Conservation (phyloP, 768 basidiomycete genomes). For the Boletellus ananas region DNA sequence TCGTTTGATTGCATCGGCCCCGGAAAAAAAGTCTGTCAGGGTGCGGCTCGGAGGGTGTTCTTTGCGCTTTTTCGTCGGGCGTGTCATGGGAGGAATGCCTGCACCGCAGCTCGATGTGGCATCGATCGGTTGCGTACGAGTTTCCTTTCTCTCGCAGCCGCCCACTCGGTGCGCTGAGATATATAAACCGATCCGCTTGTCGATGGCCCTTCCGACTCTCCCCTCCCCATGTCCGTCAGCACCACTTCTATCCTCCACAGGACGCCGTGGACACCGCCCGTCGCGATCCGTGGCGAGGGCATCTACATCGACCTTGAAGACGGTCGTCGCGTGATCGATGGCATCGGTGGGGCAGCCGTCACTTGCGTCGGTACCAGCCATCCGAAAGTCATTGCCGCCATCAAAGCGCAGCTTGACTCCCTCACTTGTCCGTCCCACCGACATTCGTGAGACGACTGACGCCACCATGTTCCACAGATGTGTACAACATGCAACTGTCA, state of each 20-base stretch:
- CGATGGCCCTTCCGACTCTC: no score
- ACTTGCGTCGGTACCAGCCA: slow-evolving; percentile 72
- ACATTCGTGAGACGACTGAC: background rate
- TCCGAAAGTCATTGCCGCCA: slow-evolving; percentile 64
- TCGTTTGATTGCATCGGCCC: slow-evolving; percentile 21
- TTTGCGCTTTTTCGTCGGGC: slow-evolving; percentile 36
- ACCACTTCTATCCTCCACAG: slow-evolving; percentile 54
- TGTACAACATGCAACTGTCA: slow-evolving; percentile 83
- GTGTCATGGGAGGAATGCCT: slow-evolving; percentile 27
- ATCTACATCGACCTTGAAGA: slow-evolving; percentile 69
- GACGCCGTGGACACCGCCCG: slow-evolving; percentile 70
- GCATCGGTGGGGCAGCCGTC: slow-evolving; percentile 84
- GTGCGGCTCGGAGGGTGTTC: slow-evolving; percentile 35
- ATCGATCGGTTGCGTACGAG: no score
- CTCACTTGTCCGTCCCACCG: slow-evolving; percentile 56
- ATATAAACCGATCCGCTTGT: no score
- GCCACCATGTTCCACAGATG: slow-evolving; percentile 46
- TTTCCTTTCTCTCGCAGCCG: no score
- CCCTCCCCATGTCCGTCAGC: slow-evolving; percentile 12
- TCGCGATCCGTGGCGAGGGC: slow-evolving; percentile 63
- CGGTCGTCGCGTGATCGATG: slow-evolving; percentile 70
- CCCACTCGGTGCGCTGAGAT: no score
- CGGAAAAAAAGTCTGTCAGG: slow-evolving; percentile 45
- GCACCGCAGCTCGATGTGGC: no score
- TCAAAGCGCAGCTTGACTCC: slow-evolving; percentile 78